These are phyloP conservation scores for Nannochloropsis salina DNA, from an alignment of 108 stramenopile species.

Conservation along the genomic window DNA sequence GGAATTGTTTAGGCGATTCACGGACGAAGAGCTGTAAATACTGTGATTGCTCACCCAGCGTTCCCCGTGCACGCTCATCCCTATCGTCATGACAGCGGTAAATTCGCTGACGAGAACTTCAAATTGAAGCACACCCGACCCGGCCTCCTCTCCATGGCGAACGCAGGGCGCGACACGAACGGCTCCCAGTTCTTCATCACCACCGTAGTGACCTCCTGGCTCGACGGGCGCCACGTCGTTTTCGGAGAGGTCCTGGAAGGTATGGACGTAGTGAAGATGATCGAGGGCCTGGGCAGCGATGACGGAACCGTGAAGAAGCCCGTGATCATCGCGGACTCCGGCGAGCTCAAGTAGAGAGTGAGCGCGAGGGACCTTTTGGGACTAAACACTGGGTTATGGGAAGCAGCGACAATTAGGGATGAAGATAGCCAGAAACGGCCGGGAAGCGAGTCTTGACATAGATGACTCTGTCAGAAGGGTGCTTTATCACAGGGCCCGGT, in stretches of 20 bases:
- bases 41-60: too few species aligned
- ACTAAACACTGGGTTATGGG: too few species aligned
- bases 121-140: slow-evolving; percentile 75
- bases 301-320: slow-evolving; percentile 71
- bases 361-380: slow-evolving; percentile 18
- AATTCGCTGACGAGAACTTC: slow-evolving; percentile 66
- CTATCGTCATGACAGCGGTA: neutral
- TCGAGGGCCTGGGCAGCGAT: slow-evolving; percentile 58
- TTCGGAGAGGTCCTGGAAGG: slow-evolving; percentile 95
- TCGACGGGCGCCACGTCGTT: slow-evolving; percentile 97
- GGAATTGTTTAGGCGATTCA: too few species aligned
- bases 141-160: slow-evolving; percentile 90
- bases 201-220: slow-evolving; percentile 64
- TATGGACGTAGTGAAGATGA: slow-evolving; percentile 89
- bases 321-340: slow-evolving; percentile 78
- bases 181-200: slow-evolving; percentile 85
- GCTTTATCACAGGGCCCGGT: too few species aligned
- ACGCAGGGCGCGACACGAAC: slow-evolving; percentile 82
- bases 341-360: slow-evolving; percentile 37
- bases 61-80: neutral
- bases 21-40: too few species aligned
- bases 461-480: too few species aligned
- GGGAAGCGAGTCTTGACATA: too few species aligned
- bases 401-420: too few species aligned
- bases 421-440: too few species aligned